Evolutionary conservation across 129 eudicot genomes (phyloP), one percentile per base, ranked within the genome.

Genomic region (Mikania micrantha): DNA sequence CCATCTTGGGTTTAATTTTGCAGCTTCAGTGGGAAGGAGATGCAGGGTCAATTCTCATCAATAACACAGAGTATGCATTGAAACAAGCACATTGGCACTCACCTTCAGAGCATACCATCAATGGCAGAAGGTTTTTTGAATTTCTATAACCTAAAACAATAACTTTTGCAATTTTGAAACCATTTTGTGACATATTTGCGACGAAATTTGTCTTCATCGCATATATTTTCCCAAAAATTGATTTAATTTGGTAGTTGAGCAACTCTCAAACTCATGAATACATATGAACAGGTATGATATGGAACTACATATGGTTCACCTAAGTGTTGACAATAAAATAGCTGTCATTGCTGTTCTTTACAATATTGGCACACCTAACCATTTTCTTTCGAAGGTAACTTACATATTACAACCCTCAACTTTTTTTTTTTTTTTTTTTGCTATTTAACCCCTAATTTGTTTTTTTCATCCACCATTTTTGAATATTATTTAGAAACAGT

Each of bases 291-390:
- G 86, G 73, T 85, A 71, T 64, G 84, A 64, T 54, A 52, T 85
- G 90, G 90, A 85, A 62, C 69, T 81, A 32, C 90, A 85, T 63
- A 64, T 81, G 82, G 86, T 81, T 34, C 90, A 85, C 63, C 15
- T 67, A 21, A 76, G 71, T 73, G 31, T 9, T 4, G 80, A 83
- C 64, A 16, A 38, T 25, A 72, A 71, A 47, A 60, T 73, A 66
- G 86, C 84, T 50, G 90, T 85, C 52, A 65, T 75, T 60, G 81
- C 70, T 45, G 75, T 81, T 54, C 80, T 85, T 10, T 85, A 78
- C 78, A 64, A 69, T 42, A 49, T 78, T 70, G 90, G 90, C 57
- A 21, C 54, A 52, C 78, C 90, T 4, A 79, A 81, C 36, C 70
- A 21, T 39, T 85, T 85, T 65, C 73, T 85, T 29, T 56, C 84